Base-by-base conservation (phyloP, 2,329 filamentous ascomycete species). In the Aspergillus pseudotamarii region DNA sequence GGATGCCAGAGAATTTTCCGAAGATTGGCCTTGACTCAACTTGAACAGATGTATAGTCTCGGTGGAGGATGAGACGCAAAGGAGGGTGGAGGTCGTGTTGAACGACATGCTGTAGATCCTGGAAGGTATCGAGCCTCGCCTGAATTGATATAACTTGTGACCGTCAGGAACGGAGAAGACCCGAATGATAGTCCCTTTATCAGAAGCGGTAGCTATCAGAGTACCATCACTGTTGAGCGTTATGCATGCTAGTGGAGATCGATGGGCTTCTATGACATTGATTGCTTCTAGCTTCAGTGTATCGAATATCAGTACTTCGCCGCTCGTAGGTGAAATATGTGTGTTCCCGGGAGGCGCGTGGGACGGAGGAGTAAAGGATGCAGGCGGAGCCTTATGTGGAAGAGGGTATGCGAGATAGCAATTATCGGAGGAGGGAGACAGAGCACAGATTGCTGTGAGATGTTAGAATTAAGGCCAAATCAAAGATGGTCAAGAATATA, bases 101-200 rank as follows among this genome's bases (percentile, higher is more conserved):
- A 99, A 99, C 1, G 94, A 96, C 93, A 99, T 97, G 86, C 93
- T 96, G 81, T 94, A 97, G 70, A 99, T 99, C 46, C 92, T 91
- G 1, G 94, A 94, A 0, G 95, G 95, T 78, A 97, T 97, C 2
- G 94, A 97, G 50, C 95, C 95, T 67, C 95, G 89, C 64, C 95
- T 88, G 80, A 99, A 99, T 76, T 99, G 94, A 77, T 94, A 98
- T 21, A 99, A 85, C 78, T 98, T 99, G 73, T 94, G 90, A 12
- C 92, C 95, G 67, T 89, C 88, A 3, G 95, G 95, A 1, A 99
- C 88, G 1, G 92, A 93, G 78, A 99, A 99, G 58, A 99, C 93
- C 19, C 95, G 89, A 67, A 99, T 96, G 64, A 99, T 96, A 0
- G 95, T 99, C 67, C 95, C 95, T 59, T 96, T 99, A 76, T 99